phyloP scores from a whole-genome alignment of 1,284 basidiomycete genomes.

The Puccinia hordei region DNA sequence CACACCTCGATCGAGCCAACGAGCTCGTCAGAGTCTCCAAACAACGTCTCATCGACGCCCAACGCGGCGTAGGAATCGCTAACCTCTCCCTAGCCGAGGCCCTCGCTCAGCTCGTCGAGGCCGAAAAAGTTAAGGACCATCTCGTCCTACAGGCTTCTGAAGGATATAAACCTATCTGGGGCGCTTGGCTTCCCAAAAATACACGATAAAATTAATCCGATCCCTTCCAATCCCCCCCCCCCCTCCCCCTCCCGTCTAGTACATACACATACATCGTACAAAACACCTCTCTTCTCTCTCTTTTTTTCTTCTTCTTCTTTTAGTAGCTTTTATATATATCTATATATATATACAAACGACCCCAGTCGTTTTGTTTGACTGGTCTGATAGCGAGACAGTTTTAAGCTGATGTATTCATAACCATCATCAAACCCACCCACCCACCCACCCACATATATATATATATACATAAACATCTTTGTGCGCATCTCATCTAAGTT shows the following conservation, averaged over 20 bases:
- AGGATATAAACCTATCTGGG: conserved; percentile 35
- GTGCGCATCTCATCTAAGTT: no score
- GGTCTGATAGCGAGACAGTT: not conserved
- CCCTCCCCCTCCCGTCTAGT: not conserved
- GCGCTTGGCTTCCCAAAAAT: not conserved
- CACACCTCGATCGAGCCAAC: conserved; percentile 16
- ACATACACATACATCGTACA: not conserved
- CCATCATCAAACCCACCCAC: no score
- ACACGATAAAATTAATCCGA: not conserved
- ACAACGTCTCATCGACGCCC: conserved; percentile 24
- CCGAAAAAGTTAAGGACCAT: conserved; percentile 22
- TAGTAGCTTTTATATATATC: not conserved
- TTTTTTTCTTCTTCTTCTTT: not conserved
- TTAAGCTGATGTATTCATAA: no score
- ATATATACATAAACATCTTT: no score
- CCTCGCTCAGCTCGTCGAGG: conserved; percentile 16
- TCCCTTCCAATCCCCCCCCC: no score
- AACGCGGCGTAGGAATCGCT: conserved; percentile 33
- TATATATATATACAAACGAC: not conserved
- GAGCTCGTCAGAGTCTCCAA: conserved; percentile 18
- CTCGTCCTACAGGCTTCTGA: conserved; percentile 26
- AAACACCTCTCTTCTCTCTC: not conserved
- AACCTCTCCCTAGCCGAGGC: conserved; percentile 29
- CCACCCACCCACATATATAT: no score
- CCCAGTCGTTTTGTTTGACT: not conserved